These are phyloP conservation scores for Aspergillus egyptiacus DNA, from an alignment of 495 filamentous ascomycete species.

Conservation along the genomic window DNA sequence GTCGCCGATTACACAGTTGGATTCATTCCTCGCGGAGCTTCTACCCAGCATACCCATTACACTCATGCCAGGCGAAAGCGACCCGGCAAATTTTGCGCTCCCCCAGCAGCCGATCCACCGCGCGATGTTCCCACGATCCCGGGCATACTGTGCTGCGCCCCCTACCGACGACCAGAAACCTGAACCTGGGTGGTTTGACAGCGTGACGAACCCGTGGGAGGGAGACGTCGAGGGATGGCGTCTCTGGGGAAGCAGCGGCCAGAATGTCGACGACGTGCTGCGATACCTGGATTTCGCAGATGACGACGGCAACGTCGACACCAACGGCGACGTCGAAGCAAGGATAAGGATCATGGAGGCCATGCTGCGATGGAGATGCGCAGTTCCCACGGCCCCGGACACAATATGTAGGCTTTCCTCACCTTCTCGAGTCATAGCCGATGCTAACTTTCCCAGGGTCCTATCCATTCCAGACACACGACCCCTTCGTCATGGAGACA, in stretches of 20 bases:
- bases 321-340: conserved; percentile 48
- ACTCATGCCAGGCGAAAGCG: conserved; percentile 64
- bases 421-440: neutral
- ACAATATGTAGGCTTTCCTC: conserved; percentile 69
- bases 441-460: conserved; percentile 60
- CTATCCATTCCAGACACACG: conserved; percentile 88
- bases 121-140: conserved; percentile 70
- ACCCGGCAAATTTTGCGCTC: conserved; percentile 74
- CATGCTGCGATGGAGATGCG: conserved; percentile 83
- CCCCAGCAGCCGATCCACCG: conserved; percentile 80
- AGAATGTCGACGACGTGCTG: conserved; percentile 89
- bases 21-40: conserved; percentile 72
- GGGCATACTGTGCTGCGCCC: conserved; percentile 55
- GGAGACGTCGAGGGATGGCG: conserved; percentile 83
- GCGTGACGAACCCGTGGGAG: conserved; percentile 89
- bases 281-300: conserved; percentile 63
- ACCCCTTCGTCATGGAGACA: conserved; percentile 75
- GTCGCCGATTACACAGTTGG: conserved; percentile 71
- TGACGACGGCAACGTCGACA: conserved; percentile 21
- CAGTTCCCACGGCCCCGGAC: conserved; percentile 93
- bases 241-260: conserved; percentile 76
- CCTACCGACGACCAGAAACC: conserved; percentile 38
- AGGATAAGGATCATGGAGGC: conserved; percentile 83
- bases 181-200: conserved; percentile 74
- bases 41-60: conserved; percentile 79